Base-by-base conservation (phyloP, 1,139 yeast genomes). In the Lodderomyces elongisporus region DNA sequence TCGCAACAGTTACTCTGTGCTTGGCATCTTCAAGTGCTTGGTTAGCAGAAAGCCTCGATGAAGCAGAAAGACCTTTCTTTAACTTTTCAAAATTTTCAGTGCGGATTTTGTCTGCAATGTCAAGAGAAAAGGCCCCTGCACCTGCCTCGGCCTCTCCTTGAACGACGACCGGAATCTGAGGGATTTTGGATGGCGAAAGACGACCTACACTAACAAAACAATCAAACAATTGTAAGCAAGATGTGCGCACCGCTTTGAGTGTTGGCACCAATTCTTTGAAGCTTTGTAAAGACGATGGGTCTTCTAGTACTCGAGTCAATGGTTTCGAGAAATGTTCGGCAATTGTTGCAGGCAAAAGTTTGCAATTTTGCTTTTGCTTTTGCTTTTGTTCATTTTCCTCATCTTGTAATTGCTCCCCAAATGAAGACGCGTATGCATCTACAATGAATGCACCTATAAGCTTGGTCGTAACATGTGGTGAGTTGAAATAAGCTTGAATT, bases 61-160 rank as follows among this genome's bases (percentile, higher is more conserved):
- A 70, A 3, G 95, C 77, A n/a, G 83, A 68, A 48, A 93, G 61
- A 7, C 70, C 53, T 39, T 76, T 77, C 44, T 77, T 65, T 44
- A 88, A 60, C 50, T 82, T 83, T 14, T 74, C 76, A 53, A 76
- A 87, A 4, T 79, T 74, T 33, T 80, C 87, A 33, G 66, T 64
- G 21, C 81, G 66, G 6, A 89, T 72, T 44, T 75, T 74, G 39
- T 82, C 83, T 1, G 96, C 97, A 45, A 77, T 76, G 27, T 74
- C 83, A 31, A 91, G 56, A 8, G 87, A 76, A 58, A 93, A 93
- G 0, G 97, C 97, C 46, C 82, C 89, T 1, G 95, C 89, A 1
- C 96, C 97, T 4, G 97, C 95, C 42, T 85, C 95, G 1, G 79
- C 69, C 52, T 91, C 98, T 23, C 98, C 98, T 55, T 87, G 93